These are phyloP conservation scores for Yamadazyma ubonensis DNA, from an alignment of 805 yeast species.

Conservation along the genomic window DNA sequence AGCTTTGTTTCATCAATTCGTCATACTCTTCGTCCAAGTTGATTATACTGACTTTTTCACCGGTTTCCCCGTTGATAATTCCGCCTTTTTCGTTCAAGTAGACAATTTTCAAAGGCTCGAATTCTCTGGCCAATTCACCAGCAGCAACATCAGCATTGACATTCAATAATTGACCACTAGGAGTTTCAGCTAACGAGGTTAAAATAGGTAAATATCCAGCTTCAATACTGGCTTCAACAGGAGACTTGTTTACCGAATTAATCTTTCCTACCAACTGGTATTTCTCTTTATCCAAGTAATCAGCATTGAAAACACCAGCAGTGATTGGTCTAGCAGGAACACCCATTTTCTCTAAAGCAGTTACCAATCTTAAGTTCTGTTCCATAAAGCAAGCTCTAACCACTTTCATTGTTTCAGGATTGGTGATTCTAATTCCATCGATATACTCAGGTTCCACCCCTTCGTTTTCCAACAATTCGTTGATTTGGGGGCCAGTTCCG, in stretches of 20 bases:
- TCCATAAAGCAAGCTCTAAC: constrained; percentile 94
- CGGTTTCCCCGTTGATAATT: constrained; percentile 85
- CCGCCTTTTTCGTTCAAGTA: constrained; percentile 98
- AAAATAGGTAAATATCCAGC: constrained; percentile 97
- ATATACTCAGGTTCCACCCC: constrained; percentile 95
- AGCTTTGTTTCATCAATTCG: constrained; percentile 81
- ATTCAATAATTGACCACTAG: constrained; percentile 93
- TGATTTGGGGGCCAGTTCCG: constrained; percentile 99
- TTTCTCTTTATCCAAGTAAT: constrained; percentile 84
- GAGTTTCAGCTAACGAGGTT: constrained; percentile 95
- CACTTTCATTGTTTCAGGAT: constrained; percentile 90
- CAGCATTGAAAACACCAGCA: constrained; percentile 94
- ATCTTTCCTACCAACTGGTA: constrained; percentile 92
- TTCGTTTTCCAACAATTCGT: constrained; percentile 85
- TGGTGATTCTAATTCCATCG: constrained; percentile 96
- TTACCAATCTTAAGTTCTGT: constrained; percentile 91
- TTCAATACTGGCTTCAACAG: constrained; percentile 88
- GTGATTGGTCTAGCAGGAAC: constrained; percentile 98
- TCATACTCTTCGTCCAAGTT: constrained; percentile 97
- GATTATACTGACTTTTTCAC: constrained; percentile 84
- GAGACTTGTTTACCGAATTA: constrained; percentile 76
- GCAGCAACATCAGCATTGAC: constrained; percentile 99
- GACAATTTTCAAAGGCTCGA: constrained; percentile 95
- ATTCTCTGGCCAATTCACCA: constrained; percentile 93
- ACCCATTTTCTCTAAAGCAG: constrained; percentile 94